These are phyloP conservation scores for Phaseolus lunatus DNA, from an alignment of 306 rosid genomes.

Conservation along the genomic window DNA sequence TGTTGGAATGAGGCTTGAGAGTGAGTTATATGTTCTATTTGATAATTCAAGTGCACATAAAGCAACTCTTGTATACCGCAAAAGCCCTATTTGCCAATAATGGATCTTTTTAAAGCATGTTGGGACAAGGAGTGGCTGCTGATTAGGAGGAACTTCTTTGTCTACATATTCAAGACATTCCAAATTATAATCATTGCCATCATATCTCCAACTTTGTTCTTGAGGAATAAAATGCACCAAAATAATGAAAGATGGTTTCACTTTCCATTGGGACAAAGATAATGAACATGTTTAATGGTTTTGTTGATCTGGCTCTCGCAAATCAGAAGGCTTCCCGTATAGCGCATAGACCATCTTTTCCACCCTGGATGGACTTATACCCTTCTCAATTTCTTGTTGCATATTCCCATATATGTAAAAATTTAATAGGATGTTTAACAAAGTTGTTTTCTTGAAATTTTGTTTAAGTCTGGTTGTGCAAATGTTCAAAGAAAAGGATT, in stretches of 20 bases:
- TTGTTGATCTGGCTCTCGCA: slow-evolving; percentile 58
- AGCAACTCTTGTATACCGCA: slow-evolving; percentile 67
- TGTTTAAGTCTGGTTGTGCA: slow-evolving; percentile 38
- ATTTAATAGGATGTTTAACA: too few relatives aligned
- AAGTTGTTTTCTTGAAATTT: too few relatives aligned
- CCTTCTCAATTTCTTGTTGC: slow-evolving; percentile 49
- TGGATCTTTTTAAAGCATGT: slow-evolving; percentile 68
- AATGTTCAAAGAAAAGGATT: slow-evolving; percentile 22
- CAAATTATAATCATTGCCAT: slow-evolving; percentile 65
- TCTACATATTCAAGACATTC: slow-evolving; percentile 70
- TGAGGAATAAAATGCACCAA: slow-evolving; percentile 64
- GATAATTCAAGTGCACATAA: slow-evolving; percentile 64
- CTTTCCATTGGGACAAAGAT: slow-evolving; percentile 67
- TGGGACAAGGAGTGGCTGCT: slow-evolving; percentile 71
- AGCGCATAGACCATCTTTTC: slow-evolving; percentile 57
- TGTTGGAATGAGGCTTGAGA: slow-evolving; percentile 57
- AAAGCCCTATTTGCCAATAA: slow-evolving; percentile 59
- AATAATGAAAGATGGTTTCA: slow-evolving; percentile 12
- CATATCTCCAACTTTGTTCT: slow-evolving; percentile 61
- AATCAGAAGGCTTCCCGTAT: slow-evolving; percentile 62
- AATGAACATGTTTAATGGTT: slow-evolving; percentile 61
- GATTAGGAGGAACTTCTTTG: slow-evolving; percentile 72
- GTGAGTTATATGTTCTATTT: slow-evolving; percentile 54
- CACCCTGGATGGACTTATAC: slow-evolving; percentile 64
- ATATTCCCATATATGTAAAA: slow-evolving; percentile 57